phyloP scores from a whole-genome alignment of 2,329 filamentous ascomycete genomes.

The Trichoderma sp. region DNA sequence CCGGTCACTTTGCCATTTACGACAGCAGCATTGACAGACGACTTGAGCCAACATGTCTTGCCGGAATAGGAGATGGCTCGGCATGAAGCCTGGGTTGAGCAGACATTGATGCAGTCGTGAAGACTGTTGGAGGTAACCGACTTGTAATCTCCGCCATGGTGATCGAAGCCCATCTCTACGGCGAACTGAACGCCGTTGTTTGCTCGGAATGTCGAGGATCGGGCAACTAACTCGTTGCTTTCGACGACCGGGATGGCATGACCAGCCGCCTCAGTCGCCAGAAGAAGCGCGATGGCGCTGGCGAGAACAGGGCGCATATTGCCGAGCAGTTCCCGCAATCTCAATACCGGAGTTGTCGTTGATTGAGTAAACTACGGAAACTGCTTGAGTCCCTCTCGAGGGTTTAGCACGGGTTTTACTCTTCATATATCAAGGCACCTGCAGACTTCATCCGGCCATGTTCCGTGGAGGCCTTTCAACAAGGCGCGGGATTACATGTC shows the following conservation, averaged over 20 bases:
- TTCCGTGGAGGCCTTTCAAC: background rate
- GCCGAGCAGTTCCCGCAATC: background rate
- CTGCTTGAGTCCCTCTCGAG: background rate
- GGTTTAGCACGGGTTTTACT: background rate
- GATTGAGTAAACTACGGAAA: background rate
- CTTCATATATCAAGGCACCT: background rate
- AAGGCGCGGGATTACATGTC: background rate
- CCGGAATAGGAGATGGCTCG: background rate
- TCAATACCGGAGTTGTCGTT: background rate
- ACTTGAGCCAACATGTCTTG: constrained; percentile 4
- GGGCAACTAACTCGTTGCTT: background rate
- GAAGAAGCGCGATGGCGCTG: background rate
- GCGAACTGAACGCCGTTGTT: background rate
- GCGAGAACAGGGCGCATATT: background rate
- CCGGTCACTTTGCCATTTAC: background rate
- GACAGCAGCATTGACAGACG: background rate
- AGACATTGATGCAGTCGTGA: constrained; percentile 1
- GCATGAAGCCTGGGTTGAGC: background rate
- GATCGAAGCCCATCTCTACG: background rate
- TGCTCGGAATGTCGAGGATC: background rate
- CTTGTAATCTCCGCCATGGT: background rate
- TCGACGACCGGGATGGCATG: background rate
- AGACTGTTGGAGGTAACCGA: background rate
- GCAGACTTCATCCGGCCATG: background rate
- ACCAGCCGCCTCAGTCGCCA: background rate